A percentile compares a stretch with the other conserved stretches of the same genome.
Evolutionary conservation across 768 basidiomycete genomes (phyloP).

Genomic region (Tricholoma sp.): DNA sequence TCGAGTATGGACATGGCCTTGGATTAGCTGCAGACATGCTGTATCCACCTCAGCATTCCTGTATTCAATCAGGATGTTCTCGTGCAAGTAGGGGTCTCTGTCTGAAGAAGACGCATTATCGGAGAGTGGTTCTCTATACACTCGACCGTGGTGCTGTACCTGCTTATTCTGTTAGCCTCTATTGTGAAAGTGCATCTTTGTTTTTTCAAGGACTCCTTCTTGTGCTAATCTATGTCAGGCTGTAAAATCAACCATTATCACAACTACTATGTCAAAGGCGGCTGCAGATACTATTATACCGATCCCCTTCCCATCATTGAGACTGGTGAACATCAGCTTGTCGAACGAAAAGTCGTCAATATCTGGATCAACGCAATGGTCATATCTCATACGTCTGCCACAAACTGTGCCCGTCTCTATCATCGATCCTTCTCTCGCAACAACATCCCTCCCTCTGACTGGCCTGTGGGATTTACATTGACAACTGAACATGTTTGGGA

Average conservation of each 20-base stretch:
- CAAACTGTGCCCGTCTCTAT: too few relatives aligned
- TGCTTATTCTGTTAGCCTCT: too few relatives aligned
- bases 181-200: neutral
- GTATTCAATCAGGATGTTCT: neutral
- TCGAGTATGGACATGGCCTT: too few relatives aligned
- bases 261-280: neutral
- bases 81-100: neutral
- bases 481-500: neutral
- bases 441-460: neutral
- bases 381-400: neutral
- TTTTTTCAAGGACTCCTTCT: neutral
- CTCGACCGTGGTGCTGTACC: neutral
- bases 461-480: neutral
- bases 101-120: neutral
- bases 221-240: neutral
- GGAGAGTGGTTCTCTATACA: neutral
- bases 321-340: neutral
- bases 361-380: too few relatives aligned
- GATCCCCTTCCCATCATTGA: neutral
- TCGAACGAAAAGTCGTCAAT: neutral
- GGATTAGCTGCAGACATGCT: too few relatives aligned
- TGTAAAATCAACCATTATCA: neutral
- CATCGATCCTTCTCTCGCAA: neutral
- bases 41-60: too few relatives aligned
- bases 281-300: neutral